These are phyloP conservation scores for Hypoxylon trugodes DNA, from an alignment of 495 filamentous ascomycete species.

Conservation along the genomic window DNA sequence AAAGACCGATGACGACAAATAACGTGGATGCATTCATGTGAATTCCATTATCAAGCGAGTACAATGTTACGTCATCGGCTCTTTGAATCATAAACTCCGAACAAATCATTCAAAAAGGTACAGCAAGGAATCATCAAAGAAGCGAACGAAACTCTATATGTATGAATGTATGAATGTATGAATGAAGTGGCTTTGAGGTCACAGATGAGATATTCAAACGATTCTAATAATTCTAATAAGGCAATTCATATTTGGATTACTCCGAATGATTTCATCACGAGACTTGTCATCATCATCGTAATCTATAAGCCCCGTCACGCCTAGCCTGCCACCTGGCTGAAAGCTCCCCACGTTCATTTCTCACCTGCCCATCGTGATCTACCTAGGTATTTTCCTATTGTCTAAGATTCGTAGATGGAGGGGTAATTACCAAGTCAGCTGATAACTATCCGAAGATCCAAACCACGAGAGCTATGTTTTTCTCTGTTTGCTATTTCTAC, in stretches of 20 bases:
- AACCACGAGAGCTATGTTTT: conserved; percentile 27
- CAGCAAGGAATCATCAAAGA: neutral
- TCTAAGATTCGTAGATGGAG: neutral
- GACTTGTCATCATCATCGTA: conserved; percentile 31
- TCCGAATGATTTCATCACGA: conserved; percentile 37
- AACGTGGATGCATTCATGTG: conserved; percentile 31
- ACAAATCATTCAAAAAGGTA: neutral
- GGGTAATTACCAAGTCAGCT: conserved; percentile 34
- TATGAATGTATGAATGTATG: too few species aligned
- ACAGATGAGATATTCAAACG: neutral
- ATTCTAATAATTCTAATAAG: conserved; percentile 1
- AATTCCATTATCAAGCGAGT: conserved; percentile 4
- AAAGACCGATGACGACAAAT: neutral
- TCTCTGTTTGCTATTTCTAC: conserved; percentile 16
- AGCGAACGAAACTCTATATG: neutral
- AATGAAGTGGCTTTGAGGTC: conserved; percentile 6
- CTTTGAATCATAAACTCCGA: conserved; percentile 22
- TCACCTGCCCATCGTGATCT: conserved; percentile 18
- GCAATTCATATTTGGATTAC: conserved; percentile 7
- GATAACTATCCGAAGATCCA: conserved; percentile 11
- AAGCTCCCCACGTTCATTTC: conserved; percentile 15
- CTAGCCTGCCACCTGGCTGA: conserved; percentile 22
- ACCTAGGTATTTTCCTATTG: neutral
- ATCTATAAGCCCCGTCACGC: conserved; percentile 30
- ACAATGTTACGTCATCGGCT: conserved; percentile 29